Evolutionary conservation across 768 basidiomycete species (phyloP), one percentile per base, ranked within the genome.

Genomic region (Kwoniella dejecticola): DNA sequence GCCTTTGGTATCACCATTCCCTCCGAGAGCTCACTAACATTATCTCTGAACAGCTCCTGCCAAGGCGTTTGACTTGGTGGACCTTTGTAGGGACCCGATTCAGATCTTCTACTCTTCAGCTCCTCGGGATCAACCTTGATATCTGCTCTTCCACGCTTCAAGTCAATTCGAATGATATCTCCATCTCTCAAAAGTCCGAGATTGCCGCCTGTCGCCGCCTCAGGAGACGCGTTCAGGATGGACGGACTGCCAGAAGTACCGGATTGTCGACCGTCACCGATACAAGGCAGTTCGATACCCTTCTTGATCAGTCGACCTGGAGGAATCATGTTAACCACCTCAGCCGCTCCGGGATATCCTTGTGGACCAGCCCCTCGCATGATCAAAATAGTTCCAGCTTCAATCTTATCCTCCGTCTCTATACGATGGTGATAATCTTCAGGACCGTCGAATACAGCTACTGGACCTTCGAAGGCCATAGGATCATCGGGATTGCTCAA

Each of bases 391-490:
- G 72, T 75, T 8, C 70, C 66, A 42, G 58, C 67, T 10, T 59
- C 23, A 56, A 76, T 75, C 10, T 57, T 52, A 0, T 45, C 38
- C 4, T 42, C 41, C n/a, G 41, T 45, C 45, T 78, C 75, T 54
- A 78, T 71, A 5, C 63, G 46, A 24, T 68, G 62, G 45, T 78
- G 77, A 57, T 76, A 78, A 30, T 78, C 70, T 48, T 78, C 77
- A 2, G 77, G 77, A 7, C 77, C 77, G 42, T 78, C 75, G 49
- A 76, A 78, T 8, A 78, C 73, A 1, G 70, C 71, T 10, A 75
- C 71, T 2, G 77, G 77, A n/a, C 77, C 77, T 52, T 78, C 73
- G 66, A 78, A 78, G 1, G 77, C 77, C 69, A 69, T 75, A 11
- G 73, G 73, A 47, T 76, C 75, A 1, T 69, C 60, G 3, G 75